A percentile compares a stretch with the other conserved stretches of the same genome.
These are phyloP conservation scores for Colletotrichum incanum DNA, from an alignment of 2,329 filamentous ascomycete genomes.

Conservation along the genomic window DNA sequence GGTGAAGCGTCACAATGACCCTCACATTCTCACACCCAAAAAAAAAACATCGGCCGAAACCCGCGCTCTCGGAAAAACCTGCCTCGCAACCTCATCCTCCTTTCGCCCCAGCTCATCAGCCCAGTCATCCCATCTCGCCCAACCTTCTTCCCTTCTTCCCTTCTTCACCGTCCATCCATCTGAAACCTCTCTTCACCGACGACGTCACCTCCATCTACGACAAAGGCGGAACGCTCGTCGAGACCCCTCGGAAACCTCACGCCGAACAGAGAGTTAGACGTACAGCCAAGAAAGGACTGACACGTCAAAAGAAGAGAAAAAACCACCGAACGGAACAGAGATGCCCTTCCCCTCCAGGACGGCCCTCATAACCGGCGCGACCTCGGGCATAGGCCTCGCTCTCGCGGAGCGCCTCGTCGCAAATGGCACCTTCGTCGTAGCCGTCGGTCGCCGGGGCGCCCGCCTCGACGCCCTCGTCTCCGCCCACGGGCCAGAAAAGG, in stretches of 20 bases:
- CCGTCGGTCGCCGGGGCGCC: conserved; percentile 69
- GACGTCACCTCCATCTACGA: not conserved
- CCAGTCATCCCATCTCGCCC: not conserved
- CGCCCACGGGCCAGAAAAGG: conserved; percentile 61
- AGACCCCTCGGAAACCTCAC: not conserved
- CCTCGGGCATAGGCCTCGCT: conserved; percentile 67
- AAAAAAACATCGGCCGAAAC: conserved; percentile 5
- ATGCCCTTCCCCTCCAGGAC: conserved; percentile 71
- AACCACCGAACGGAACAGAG: not conserved
- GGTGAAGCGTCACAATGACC: conserved; percentile 25
- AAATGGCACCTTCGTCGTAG: conserved; percentile 67
- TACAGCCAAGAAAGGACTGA: not conserved
- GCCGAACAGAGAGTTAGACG: not conserved
- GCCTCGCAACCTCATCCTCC: not conserved
- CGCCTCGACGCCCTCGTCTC: conserved; percentile 65
- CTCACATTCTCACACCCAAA: not conserved
- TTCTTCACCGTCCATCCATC: not conserved
- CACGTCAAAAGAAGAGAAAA: too few species aligned
- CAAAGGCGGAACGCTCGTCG: not conserved
- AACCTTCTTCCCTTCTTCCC: not conserved
- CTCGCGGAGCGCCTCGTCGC: conserved; percentile 60
- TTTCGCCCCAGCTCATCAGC: not conserved
- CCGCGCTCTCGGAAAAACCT: not conserved
- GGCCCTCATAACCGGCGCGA: conserved; percentile 69
- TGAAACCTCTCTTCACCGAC: not conserved